Percentiles rank a stretch among this genome's conserved stretches.
These are phyloP conservation scores for Nicotiana knightiana DNA, from an alignment of 257 asterid genomes.

Conservation along the genomic window DNA sequence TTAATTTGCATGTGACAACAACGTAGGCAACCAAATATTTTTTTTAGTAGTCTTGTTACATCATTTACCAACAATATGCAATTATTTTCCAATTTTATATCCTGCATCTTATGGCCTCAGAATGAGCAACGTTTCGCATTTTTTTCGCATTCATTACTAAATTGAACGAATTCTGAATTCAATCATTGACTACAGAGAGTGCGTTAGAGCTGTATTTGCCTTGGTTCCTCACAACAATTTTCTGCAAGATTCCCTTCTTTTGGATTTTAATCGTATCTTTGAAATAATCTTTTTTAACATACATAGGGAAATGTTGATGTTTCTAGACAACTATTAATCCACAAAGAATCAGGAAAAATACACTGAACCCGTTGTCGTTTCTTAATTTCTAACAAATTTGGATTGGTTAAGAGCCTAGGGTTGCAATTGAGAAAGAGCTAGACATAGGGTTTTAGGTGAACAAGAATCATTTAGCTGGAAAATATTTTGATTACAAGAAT, in stretches of 20 bases:
- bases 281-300: neutral
- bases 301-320: neutral
- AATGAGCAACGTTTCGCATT: conserved; percentile 17
- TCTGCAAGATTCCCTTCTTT: conserved; percentile 11
- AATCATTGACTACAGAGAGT: neutral
- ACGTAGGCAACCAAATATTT: conserved; percentile 22
- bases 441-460: neutral
- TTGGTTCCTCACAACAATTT: conserved; percentile 13
- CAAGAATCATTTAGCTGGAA: conserved; percentile 9
- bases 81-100: conserved; percentile 5
- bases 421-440: neutral
- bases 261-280: neutral
- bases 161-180: conserved; percentile 10
- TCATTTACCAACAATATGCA: conserved; percentile 34
- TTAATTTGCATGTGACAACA: conserved; percentile 36
- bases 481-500: neutral
- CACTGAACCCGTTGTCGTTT: neutral
- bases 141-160: neutral
- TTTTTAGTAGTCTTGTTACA: conserved; percentile 27
- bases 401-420: neutral
- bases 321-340: conserved; percentile 9
- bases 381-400: neutral
- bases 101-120: conserved; percentile 14
- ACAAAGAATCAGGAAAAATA: conserved; percentile 1
- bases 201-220: conserved; percentile 2